A percentile compares a stretch with the other conserved stretches of the same genome.
Evolutionary conservation across 2,329 filamentous ascomycete genomes (phyloP).

Genomic region (Fusarium sambucinum): DNA sequence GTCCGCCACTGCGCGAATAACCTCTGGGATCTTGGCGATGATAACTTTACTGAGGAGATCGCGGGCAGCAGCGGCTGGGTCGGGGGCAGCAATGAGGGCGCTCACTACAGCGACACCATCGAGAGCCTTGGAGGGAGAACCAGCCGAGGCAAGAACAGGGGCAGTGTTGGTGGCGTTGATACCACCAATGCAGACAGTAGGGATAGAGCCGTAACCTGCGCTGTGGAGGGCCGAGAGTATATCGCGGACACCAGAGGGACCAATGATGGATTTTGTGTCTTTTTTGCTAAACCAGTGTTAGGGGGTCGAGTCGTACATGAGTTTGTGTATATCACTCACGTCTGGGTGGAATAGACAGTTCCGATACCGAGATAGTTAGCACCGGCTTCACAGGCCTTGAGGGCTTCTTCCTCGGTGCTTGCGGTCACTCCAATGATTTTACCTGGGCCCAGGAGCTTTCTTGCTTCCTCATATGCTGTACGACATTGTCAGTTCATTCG

Average conservation of each 20-base stretch:
- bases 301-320: conserved; percentile 1
- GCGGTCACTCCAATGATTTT: conserved; percentile 92
- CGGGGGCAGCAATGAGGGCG: conserved; percentile 80
- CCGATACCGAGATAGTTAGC: conserved; percentile 93
- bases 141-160: conserved; percentile 78
- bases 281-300: conserved; percentile 71
- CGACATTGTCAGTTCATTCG: conserved; percentile 9
- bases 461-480: conserved; percentile 63
- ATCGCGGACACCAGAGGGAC: conserved; percentile 66
- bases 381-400: conserved; percentile 77
- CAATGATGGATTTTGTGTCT: conserved; percentile 78
- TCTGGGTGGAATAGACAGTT: conserved; percentile 86
- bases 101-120: conserved; percentile 91
- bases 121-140: conserved; percentile 67
- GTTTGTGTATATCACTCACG: conserved; percentile 62
- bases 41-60: conserved; percentile 62
- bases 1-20: conserved; percentile 71
- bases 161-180: conserved; percentile 83
- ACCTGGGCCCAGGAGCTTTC: conserved; percentile 76
- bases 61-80: conserved; percentile 73
- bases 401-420: conserved; percentile 78
- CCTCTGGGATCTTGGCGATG: conserved; percentile 62
- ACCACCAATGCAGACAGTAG: conserved; percentile 88
- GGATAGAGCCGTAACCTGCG: conserved; percentile 59
- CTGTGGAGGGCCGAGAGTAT: conserved; percentile 68